These are phyloP conservation scores for Populus hybrid DNA, from an alignment of 441 rosid species.

Conservation along the genomic window DNA sequence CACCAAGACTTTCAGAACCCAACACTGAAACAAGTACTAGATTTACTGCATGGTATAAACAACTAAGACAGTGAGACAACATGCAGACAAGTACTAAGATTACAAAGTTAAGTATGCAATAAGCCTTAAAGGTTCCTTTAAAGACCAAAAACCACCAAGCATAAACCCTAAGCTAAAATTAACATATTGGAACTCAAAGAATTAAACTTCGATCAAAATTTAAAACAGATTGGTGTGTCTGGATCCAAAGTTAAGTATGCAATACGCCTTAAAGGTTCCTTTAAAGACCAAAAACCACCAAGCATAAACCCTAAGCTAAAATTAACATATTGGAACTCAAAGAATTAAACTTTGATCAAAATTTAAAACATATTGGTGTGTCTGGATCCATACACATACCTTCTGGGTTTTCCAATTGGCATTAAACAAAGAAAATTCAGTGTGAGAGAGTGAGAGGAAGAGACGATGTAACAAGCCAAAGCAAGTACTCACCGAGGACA, in stretches of 20 bases:
- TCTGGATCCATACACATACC: background rate
- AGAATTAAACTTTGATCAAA: too few relatives aligned
- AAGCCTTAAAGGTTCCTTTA: background rate
- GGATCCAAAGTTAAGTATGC: too few relatives aligned
- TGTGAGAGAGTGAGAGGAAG: background rate
- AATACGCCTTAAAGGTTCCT: background rate
- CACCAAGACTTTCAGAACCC: background rate
- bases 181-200: background rate
- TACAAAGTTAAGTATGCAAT: background rate
- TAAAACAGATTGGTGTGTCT: background rate
- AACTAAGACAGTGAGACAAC: background rate
- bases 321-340: background rate
- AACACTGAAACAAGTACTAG: background rate
- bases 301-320: constrained; percentile 1
- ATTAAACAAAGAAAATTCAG: background rate
- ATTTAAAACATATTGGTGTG: background rate
- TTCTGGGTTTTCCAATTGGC: background rate
- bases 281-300: background rate
- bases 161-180: background rate
- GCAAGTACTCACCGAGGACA: background rate
- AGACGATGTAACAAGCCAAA: background rate
- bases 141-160: background rate
- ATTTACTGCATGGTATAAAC: background rate
- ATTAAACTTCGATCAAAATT: too few relatives aligned
- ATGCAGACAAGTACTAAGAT: background rate